These are phyloP conservation scores for Botryotinia narcissicola DNA, from an alignment of 2,329 filamentous ascomycete genomes.

Conservation along the genomic window DNA sequence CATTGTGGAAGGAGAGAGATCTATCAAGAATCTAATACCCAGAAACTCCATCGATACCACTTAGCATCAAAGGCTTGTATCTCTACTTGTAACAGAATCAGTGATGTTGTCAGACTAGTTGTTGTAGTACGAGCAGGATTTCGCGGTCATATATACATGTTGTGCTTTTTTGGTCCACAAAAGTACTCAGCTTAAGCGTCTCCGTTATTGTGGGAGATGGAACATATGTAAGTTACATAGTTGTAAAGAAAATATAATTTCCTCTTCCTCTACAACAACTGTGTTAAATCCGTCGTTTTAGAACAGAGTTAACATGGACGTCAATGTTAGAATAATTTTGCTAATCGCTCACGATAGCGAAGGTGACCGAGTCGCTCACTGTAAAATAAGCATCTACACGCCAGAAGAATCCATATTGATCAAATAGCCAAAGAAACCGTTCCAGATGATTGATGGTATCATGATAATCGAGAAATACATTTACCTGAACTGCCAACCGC, in stretches of 20 bases:
- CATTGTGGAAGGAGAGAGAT: neutral
- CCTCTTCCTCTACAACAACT: neutral
- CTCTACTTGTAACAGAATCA: too few relatives aligned
- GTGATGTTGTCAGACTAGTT: neutral
- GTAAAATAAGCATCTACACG: neutral
- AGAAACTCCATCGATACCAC: neutral
- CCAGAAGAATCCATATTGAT: neutral
- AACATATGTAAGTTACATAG: neutral
- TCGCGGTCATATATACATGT: neutral
- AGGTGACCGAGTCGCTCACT: neutral
- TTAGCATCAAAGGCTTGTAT: neutral
- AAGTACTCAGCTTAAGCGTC: neutral
- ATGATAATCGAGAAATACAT: neutral
- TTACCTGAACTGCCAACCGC: neutral
- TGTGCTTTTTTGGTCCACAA: neutral
- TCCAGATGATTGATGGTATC: neutral
- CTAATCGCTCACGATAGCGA: neutral
- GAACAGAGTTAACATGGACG: neutral
- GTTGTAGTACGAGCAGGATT: neutral
- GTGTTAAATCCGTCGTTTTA: neutral
- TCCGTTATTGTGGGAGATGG: neutral
- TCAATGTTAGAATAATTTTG: neutral
- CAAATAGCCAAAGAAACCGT: neutral
- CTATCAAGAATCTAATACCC: neutral
- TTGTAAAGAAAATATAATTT: too few relatives aligned